A percentile compares a stretch with the other conserved stretches of the same genome.
Evolutionary conservation across 148 eudicot species (phyloP).

Genomic region (Rhododendron griersonianum): DNA sequence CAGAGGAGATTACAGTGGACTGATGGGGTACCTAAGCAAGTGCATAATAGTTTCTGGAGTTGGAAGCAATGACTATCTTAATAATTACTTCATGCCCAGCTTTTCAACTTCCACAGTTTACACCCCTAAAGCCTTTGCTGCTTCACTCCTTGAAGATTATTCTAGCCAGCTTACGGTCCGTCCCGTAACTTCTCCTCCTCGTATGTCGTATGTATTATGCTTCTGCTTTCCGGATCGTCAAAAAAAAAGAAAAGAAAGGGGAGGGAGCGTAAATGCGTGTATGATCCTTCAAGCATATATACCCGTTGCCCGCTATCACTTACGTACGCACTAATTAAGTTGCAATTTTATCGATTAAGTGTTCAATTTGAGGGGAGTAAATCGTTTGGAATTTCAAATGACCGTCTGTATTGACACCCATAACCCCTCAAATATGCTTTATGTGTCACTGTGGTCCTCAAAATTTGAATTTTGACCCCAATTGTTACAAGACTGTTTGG

Average conservation of each 20-base stretch:
- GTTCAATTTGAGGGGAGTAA: background rate
- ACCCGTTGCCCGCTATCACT: no score
- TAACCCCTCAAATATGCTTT: background rate
- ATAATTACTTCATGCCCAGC: slow-evolving; percentile 78
- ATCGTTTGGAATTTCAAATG: background rate
- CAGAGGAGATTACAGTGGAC: slow-evolving; percentile 41
- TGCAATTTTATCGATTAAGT: background rate
- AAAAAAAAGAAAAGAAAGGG: background rate
- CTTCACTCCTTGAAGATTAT: slow-evolving; percentile 64
- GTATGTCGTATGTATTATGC: background rate
- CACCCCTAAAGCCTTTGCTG: slow-evolving; percentile 55
- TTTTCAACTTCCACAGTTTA: slow-evolving; percentile 49
- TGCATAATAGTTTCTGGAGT: slow-evolving; percentile 67
- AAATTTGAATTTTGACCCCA: background rate
- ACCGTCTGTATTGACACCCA: background rate
- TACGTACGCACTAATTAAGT: background rate
- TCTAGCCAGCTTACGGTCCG: slow-evolving; percentile 60
- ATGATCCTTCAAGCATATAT: background rate
- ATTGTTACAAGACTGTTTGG: background rate
- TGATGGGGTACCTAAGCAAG: slow-evolving; percentile 45
- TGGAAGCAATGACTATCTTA: slow-evolving; percentile 93
- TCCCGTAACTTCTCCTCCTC: background rate
- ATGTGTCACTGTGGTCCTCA: background rate
- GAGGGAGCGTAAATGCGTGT: background rate
- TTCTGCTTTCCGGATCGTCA: background rate